These are phyloP conservation scores for Trapa incisa DNA, from an alignment of 345 rosid genomes.

Conservation along the genomic window DNA sequence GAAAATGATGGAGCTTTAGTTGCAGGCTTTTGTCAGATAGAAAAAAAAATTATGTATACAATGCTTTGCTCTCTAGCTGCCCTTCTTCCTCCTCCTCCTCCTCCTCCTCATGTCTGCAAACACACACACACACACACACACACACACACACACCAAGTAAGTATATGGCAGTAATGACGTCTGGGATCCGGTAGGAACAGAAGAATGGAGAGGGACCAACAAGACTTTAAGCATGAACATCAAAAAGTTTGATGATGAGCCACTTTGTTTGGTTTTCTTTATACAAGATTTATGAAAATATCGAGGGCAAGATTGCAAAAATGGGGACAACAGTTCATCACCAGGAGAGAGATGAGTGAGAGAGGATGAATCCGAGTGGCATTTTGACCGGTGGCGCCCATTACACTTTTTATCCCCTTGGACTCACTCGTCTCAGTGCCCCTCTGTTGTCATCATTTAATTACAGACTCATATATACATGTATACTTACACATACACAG, in stretches of 20 bases:
- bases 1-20: background rate
- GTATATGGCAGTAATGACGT: background rate
- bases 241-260: background rate
- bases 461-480: too few species aligned
- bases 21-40: constrained; percentile 1
- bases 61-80: background rate
- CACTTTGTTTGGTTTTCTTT: too few species aligned
- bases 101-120: background rate
- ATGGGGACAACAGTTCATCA: too few species aligned
- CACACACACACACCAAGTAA: too few species aligned
- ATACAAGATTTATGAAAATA: too few species aligned
- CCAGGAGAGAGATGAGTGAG: background rate
- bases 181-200: background rate
- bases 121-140: background rate
- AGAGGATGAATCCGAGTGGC: constrained; percentile 2
- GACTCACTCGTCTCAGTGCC: background rate
- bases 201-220: background rate
- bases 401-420: background rate
- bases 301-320: too few species aligned
- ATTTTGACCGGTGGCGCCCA: constrained; percentile 1
- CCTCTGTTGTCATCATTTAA: background rate
- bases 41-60: background rate
- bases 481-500: too few species aligned
- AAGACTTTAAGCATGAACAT: background rate
- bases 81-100: too few species aligned